Evolutionary conservation across 2,329 filamentous ascomycete species (phyloP).

Genomic region (Simplicillium aogashimaense): DNA sequence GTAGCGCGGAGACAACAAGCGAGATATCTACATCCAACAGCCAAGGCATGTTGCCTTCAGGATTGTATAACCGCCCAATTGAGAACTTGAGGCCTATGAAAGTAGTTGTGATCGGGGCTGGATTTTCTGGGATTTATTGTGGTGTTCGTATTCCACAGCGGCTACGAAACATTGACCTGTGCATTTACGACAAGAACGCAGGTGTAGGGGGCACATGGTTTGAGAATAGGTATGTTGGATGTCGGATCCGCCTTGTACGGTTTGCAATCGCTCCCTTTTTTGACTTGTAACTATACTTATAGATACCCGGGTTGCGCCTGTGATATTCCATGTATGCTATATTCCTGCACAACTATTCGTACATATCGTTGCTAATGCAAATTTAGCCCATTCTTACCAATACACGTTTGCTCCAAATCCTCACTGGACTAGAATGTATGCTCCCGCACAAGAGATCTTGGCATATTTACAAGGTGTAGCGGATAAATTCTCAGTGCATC

Average conservation of each 20-base stretch:
- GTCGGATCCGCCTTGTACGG: background rate
- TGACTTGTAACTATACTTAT: background rate
- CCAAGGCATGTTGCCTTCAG: too few species aligned
- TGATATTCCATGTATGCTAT: slow-evolving; percentile 24
- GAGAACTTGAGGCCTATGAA: slow-evolving; percentile 7
- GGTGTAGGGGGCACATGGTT: slow-evolving; percentile 3
- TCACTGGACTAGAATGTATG: slow-evolving; percentile 42
- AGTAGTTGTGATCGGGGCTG: slow-evolving; percentile 13
- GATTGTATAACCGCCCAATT: background rate
- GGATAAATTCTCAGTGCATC: slow-evolving; percentile 32
- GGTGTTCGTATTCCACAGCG: background rate
- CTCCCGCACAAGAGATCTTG: slow-evolving; percentile 35
- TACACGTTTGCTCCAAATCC: slow-evolving; percentile 46
- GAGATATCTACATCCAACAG: too few species aligned
- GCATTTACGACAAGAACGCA: slow-evolving; percentile 3
- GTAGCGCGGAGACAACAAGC: too few species aligned
- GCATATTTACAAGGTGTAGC: slow-evolving; percentile 36
- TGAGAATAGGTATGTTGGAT: slow-evolving; percentile 1
- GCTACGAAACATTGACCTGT: background rate
- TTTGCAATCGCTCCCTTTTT: too few species aligned
- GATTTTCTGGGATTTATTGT: slow-evolving; percentile 7
- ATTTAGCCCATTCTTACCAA: slow-evolving; percentile 41
- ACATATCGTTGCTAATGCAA: background rate
- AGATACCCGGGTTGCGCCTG: slow-evolving; percentile 17
- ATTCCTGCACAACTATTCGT: background rate